A percentile compares a stretch with the other conserved stretches of the same genome.
phyloP scores from a whole-genome alignment of 1,284 basidiomycete species.

The Rhodotorula sp. region DNA sequence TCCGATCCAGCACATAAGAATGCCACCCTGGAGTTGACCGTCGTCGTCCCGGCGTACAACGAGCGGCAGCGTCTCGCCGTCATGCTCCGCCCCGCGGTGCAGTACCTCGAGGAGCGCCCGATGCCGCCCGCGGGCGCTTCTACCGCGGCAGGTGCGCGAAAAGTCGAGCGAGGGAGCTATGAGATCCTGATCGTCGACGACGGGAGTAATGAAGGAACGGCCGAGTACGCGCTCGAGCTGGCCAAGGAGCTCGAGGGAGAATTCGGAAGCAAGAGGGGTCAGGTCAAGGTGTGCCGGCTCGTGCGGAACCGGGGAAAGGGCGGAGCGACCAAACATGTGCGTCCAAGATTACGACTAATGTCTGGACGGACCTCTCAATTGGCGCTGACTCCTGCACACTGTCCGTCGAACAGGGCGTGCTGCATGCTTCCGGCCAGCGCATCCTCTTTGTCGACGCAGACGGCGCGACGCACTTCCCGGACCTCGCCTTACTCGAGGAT shows the following conservation, averaged over 20 bases:
- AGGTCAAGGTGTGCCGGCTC: constrained; percentile 73
- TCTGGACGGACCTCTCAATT: not conserved
- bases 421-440: constrained; percentile 73
- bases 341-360: constrained; percentile 23
- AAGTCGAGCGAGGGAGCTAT: constrained; percentile 49
- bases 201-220: constrained; percentile 76
- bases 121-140: not conserved
- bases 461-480: constrained; percentile 81
- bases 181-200: constrained; percentile 90
- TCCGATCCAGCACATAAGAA: constrained; percentile 3
- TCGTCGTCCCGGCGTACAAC: constrained; percentile 89
- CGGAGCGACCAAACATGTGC: constrained; percentile 79
- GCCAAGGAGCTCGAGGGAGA: constrained; percentile 59
- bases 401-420: constrained; percentile 58
- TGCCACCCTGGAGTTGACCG: constrained; percentile 58
- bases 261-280: constrained; percentile 51
- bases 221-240: constrained; percentile 64
- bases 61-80: constrained; percentile 73
- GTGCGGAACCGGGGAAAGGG: constrained; percentile 85
- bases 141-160: not conserved
- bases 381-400: too few species aligned
- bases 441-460: constrained; percentile 92
- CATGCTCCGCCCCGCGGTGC: constrained; percentile 75
- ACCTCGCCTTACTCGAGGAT: constrained; percentile 70
- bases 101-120: constrained; percentile 58